Evolutionary conservation across 2,329 filamentous ascomycete species (phyloP).

Genomic region (Nannizziopsis arthrosporioides): DNA sequence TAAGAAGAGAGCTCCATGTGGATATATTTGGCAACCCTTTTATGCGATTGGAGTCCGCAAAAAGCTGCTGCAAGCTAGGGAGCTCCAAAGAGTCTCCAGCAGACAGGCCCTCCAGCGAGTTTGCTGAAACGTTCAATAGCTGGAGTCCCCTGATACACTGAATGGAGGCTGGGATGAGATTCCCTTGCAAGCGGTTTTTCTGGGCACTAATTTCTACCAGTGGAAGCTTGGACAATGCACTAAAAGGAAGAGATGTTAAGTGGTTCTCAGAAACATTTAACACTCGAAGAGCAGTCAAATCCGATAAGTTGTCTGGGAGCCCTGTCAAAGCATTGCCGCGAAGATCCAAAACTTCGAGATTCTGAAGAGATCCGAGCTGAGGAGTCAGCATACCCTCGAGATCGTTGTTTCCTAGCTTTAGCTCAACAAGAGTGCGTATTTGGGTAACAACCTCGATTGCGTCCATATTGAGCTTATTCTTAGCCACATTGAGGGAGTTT

Average conservation of each 20-base stretch:
- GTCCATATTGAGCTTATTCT: slow-evolving; percentile 62
- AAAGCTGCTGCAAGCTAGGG: slow-evolving; percentile 61
- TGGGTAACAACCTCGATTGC: slow-evolving; percentile 62
- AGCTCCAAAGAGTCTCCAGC: slow-evolving; percentile 45
- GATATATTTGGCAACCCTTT: slow-evolving; percentile 59
- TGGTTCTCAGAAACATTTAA: slow-evolving; percentile 73
- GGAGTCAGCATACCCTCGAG: slow-evolving; percentile 57
- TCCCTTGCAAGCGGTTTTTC: slow-evolving; percentile 66
- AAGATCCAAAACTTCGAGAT: slow-evolving; percentile 70
- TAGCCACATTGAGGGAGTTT: slow-evolving; percentile 71
- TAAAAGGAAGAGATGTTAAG: slow-evolving; percentile 59
- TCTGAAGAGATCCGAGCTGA: slow-evolving; percentile 51
- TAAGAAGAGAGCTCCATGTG: slow-evolving; percentile 61
- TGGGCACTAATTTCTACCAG: slow-evolving; percentile 61
- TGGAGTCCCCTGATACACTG: slow-evolving; percentile 54
- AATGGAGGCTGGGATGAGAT: slow-evolving; percentile 55
- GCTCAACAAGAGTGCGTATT: slow-evolving; percentile 59
- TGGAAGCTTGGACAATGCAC: slow-evolving; percentile 54
- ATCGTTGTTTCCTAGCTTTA: slow-evolving; percentile 69
- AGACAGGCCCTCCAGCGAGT: slow-evolving; percentile 51
- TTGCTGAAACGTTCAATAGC: slow-evolving; percentile 64
- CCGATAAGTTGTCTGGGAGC: slow-evolving; percentile 56
- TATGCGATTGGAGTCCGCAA: slow-evolving; percentile 71
- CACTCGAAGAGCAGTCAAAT: slow-evolving; percentile 57
- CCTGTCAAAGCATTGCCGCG: slow-evolving; percentile 65